These are phyloP conservation scores for Nicotiana tabacum DNA, from an alignment of 257 asterid genomes.

Conservation along the genomic window DNA sequence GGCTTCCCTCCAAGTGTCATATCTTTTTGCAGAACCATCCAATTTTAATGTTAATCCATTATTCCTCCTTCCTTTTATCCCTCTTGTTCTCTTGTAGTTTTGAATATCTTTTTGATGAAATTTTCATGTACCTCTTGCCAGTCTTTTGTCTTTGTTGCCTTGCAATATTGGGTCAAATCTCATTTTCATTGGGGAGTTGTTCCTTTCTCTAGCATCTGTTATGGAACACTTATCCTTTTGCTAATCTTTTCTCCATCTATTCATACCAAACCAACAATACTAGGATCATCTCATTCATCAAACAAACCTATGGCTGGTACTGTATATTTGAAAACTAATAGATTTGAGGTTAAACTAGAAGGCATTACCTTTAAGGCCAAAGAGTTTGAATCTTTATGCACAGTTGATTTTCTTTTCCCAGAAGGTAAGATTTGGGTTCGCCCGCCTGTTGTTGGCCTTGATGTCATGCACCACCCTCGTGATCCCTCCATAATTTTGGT, in stretches of 20 bases:
- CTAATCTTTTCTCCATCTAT: not conserved
- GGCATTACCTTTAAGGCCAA: conserved; percentile 73
- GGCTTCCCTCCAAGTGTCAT: not conserved
- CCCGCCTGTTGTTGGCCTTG: conserved; percentile 74
- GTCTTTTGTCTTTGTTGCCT: not conserved
- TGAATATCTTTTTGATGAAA: not conserved
- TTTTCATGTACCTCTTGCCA: not conserved
- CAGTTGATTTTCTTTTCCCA: conserved; percentile 70
- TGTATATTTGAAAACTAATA: conserved; percentile 62
- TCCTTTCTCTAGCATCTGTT: not conserved
- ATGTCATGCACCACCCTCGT: conserved; percentile 81
- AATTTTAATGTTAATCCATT: not conserved
- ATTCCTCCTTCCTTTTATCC: not conserved
- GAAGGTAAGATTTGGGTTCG: conserved; percentile 54
- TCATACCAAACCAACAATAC: not conserved
- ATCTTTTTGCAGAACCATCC: not conserved
- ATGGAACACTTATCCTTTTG: conserved; percentile 2
- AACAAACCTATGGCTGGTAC: conserved; percentile 57
- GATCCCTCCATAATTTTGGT: conserved; percentile 52
- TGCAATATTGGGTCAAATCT: not conserved
- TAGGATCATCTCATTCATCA: not conserved
- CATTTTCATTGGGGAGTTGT: not conserved
- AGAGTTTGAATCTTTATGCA: conserved; percentile 66
- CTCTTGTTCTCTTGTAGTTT: not conserved
- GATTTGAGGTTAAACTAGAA: conserved; percentile 80